A percentile compares a stretch with the other conserved stretches of the same genome.
These are phyloP conservation scores for Talaromyces rugulosus DNA, from an alignment of 2,329 filamentous ascomycete genomes.

Conservation along the genomic window DNA sequence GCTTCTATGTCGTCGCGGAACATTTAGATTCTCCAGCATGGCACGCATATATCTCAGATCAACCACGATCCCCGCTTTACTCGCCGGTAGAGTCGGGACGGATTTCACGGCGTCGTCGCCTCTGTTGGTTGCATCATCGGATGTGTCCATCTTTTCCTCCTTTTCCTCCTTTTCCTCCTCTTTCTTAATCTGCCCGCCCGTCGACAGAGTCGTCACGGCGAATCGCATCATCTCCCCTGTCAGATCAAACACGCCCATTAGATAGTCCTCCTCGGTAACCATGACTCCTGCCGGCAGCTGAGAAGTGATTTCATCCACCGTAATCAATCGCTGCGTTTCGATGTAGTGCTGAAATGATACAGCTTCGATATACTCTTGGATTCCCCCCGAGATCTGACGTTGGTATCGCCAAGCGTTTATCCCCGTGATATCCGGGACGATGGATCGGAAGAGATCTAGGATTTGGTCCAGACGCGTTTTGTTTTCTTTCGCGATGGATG, in stretches of 20 bases:
- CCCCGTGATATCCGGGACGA: slow-evolving; percentile 69
- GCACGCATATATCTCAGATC: slow-evolving; percentile 78
- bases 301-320: slow-evolving; percentile 55
- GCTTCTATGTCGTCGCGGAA: slow-evolving; percentile 43
- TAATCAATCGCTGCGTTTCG: slow-evolving; percentile 68
- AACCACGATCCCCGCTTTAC: slow-evolving; percentile 63
- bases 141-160: slow-evolving; percentile 11
- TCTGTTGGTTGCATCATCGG: background rate
- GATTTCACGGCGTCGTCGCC: background rate
- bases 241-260: slow-evolving; percentile 88
- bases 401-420: slow-evolving; percentile 81
- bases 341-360: slow-evolving; percentile 87
- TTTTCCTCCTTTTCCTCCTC: background rate
- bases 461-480: slow-evolving; percentile 68
- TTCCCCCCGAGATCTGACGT: slow-evolving; percentile 68
- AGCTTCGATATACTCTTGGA: slow-evolving; percentile 94
- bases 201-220: slow-evolving; percentile 81
- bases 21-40: slow-evolving; percentile 69
- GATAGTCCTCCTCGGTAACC: slow-evolving; percentile 77
- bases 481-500: slow-evolving; percentile 66
- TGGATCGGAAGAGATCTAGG: slow-evolving; percentile 59
- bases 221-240: slow-evolving; percentile 97
- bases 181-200: slow-evolving; percentile 54
- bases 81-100: slow-evolving; percentile 18
- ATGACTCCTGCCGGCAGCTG: slow-evolving; percentile 49